A percentile compares a stretch with the other conserved stretches of the same genome.
phyloP scores from a whole-genome alignment of 176 grass and related monocot species.

The Zizania latifolia region DNA sequence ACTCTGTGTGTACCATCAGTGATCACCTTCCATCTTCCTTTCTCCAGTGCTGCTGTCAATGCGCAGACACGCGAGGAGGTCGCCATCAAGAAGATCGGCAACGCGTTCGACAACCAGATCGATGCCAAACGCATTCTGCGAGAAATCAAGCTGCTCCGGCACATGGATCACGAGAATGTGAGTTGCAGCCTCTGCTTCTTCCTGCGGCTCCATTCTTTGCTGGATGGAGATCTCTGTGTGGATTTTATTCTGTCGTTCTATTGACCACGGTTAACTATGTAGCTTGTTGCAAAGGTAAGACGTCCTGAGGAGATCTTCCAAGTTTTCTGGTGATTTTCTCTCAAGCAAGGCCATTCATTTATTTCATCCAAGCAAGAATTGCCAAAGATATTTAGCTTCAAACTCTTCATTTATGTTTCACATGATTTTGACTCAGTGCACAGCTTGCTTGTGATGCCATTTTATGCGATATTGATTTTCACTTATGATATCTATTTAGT shows the following conservation, averaged over 20 bases:
- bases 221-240: background rate
- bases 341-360: slow-evolving; percentile 4
- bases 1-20: too few species aligned
- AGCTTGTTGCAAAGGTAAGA: slow-evolving; percentile 46
- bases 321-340: slow-evolving; percentile 46
- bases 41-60: slow-evolving; percentile 75
- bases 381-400: background rate
- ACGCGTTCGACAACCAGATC: slow-evolving; percentile 92
- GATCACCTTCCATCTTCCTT: background rate
- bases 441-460: background rate
- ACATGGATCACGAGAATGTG: slow-evolving; percentile 99
- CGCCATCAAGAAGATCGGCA: slow-evolving; percentile 97
- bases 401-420: background rate
- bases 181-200: background rate
- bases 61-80: slow-evolving; percentile 77
- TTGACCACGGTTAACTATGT: slow-evolving; percentile 32
- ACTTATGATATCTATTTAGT: background rate
- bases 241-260: background rate
- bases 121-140: slow-evolving; percentile 91
- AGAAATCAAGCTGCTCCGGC: slow-evolving; percentile 92
- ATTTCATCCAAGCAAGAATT: background rate
- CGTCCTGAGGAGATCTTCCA: slow-evolving; percentile 27
- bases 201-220: background rate
- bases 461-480: background rate
- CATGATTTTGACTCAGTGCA: background rate